Base-by-base conservation (phyloP, 148 eudicot genomes). In the Salicornia ramosissima region DNA sequence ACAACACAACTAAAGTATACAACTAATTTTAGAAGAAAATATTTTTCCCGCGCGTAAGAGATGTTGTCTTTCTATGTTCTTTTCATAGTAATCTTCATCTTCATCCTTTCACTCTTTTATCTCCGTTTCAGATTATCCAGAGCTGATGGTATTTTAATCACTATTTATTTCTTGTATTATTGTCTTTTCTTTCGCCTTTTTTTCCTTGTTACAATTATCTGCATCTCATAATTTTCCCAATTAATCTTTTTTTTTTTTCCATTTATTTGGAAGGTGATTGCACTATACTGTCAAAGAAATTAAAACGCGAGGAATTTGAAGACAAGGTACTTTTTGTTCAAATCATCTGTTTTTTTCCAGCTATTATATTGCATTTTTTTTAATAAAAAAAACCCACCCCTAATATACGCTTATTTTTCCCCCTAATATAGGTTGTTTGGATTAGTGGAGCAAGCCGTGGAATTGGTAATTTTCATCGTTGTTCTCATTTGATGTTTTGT, bases 361-460 rank as follows among this genome's bases (percentile, higher is more conserved):
- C n/a, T n/a, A 61, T 4, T 49, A 6, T 68, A 55, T 31, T 4
- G 58, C 14, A 34, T 72, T 8, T 43, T n/a, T n/a, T n/a, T n/a
- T n/a, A n/a, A 0, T 64, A 8, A 42, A 42, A 30, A 49, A 51
- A 3, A 28, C 2, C 70, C n/a, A n/a, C n/a, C n/a, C n/a, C n/a
- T n/a, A n/a, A n/a, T 22, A 7, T 68, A 30, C 58, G 56, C 55
- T 50, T 34, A 28, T 68, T 49, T 55, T 75, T 61, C 68, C n/a
- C n/a, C n/a, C n/a, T n/a, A 34, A 25, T 22, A 40, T 56, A 92
- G 98, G 98, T 90, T 74, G 85, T 90, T 69, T 92, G 98, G 98
- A 90, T 92, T 57, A 90, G 96, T 73, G 98, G 98, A 64, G 96
- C 96, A 18, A 92, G 96, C 78, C 98, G 98, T n/a, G 98, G 98